Percentiles rank a stretch among this genome's conserved stretches.
phyloP scores from a whole-genome alignment of 2,329 filamentous ascomycete genomes.

The Volutella citrinella region DNA sequence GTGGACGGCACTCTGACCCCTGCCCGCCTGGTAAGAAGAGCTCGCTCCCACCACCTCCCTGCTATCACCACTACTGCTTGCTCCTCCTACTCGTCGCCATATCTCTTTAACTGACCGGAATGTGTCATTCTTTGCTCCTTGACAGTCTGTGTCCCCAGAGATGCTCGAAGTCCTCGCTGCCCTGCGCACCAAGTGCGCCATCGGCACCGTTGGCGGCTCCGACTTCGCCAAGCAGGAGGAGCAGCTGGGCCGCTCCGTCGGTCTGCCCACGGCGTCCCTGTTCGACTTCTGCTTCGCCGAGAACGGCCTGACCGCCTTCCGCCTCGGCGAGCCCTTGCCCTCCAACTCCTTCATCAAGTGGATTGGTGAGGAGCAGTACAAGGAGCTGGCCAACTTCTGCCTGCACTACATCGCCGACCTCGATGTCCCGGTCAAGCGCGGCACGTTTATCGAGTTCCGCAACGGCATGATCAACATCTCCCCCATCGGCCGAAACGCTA shows the following conservation, averaged over 20 bases:
- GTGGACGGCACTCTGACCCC: slow-evolving; percentile 90
- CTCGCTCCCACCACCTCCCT: not conserved
- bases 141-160: slow-evolving; percentile 67
- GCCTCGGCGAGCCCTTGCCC: slow-evolving; percentile 71
- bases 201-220: slow-evolving; percentile 90
- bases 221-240: slow-evolving; percentile 94
- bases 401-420: slow-evolving; percentile 83
- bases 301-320: slow-evolving; percentile 91
- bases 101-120: not conserved
- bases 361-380: slow-evolving; percentile 82
- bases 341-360: slow-evolving; percentile 86
- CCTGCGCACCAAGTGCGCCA: slow-evolving; percentile 82
- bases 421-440: slow-evolving; percentile 78
- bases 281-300: slow-evolving; percentile 99
- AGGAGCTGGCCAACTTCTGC: slow-evolving; percentile 71
- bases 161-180: slow-evolving; percentile 77
- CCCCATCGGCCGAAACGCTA: slow-evolving; percentile 84
- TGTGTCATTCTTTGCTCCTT: slow-evolving; percentile 1
- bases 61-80: slow-evolving; percentile 1
- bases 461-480: slow-evolving; percentile 90
- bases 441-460: slow-evolving; percentile 84
- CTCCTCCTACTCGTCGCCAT: not conserved
- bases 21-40: slow-evolving; percentile 64
- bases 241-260: slow-evolving; percentile 69
- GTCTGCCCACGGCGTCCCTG: slow-evolving; percentile 70